These are phyloP conservation scores for Lophiostoma macrostomum DNA, from an alignment of 495 filamentous ascomycete genomes.

Conservation along the genomic window DNA sequence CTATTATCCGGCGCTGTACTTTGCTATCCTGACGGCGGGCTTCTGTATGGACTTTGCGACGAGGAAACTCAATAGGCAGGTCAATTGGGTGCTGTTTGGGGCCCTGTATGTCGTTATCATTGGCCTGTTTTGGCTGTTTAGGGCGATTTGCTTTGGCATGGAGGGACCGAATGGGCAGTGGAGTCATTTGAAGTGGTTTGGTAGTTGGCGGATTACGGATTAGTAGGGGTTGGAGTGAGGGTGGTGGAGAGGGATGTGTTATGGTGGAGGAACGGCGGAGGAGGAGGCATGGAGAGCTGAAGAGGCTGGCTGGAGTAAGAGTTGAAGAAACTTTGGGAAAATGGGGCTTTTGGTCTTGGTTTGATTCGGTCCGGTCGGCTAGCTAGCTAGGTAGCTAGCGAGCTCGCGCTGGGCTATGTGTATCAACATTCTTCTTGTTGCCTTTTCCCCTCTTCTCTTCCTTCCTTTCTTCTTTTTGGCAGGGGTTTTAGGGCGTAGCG, in stretches of 20 bases:
- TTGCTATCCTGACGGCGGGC: constrained; percentile 84
- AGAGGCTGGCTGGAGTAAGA: no score
- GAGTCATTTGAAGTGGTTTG: constrained; percentile 89
- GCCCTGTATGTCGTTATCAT: constrained; percentile 69
- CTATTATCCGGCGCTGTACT: constrained; percentile 98
- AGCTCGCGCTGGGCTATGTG: no score
- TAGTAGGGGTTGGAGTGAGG: constrained; percentile 23
- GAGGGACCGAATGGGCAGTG: constrained; percentile 78
- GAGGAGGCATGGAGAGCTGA: background rate
- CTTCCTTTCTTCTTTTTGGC: no score
- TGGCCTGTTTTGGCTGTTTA: constrained; percentile 82
- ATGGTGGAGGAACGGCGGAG: background rate
- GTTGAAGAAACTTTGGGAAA: no score
- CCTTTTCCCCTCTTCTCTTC: no score
- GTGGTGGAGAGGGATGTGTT: background rate
- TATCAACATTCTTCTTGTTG: no score
- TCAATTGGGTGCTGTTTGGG: constrained; percentile 63
- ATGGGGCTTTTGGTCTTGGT: no score
- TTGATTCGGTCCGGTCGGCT: no score
- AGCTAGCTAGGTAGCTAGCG: no score
- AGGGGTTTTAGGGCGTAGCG: no score
- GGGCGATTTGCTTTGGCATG: constrained; percentile 97
- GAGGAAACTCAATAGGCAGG: constrained; percentile 55
- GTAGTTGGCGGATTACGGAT: constrained; percentile 63
- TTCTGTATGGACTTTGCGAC: constrained; percentile 85